These are phyloP conservation scores for Polysphondylium violaceum DNA, from an alignment of 78 protist species.

Conservation along the genomic window DNA sequence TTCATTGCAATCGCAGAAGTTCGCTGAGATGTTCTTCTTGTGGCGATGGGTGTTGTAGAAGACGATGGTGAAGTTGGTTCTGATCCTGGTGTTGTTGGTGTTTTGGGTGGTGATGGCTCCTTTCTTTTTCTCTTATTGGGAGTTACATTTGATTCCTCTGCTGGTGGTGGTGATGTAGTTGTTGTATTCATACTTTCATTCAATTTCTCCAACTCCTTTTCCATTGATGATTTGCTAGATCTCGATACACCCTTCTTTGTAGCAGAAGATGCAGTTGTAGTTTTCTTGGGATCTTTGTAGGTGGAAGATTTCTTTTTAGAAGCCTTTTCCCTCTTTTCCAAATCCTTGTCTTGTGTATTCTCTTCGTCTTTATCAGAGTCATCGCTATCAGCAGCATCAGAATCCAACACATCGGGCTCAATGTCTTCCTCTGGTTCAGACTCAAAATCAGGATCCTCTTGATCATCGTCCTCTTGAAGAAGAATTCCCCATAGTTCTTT, in stretches of 20 bases:
- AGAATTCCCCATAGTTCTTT: conserved; percentile 35
- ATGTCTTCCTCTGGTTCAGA: conserved; percentile 18
- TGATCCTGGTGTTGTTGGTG: neutral
- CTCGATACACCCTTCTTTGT: neutral
- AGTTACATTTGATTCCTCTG: neutral
- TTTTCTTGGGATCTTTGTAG: conserved; percentile 63
- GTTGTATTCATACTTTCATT: neutral
- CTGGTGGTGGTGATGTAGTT: neutral
- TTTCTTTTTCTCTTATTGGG: conserved; percentile 22
- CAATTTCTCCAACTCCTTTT: conserved; percentile 8
- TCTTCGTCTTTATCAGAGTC: conserved; percentile 9
- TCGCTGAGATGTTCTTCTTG: conserved; percentile 7
- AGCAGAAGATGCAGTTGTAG: neutral
- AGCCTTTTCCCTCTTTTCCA: neutral
- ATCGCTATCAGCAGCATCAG: conserved; percentile 30
- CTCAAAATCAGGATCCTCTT: conserved; percentile 53
- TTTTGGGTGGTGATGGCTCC: conserved; percentile 21
- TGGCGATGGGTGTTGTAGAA: neutral
- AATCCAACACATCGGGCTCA: conserved; percentile 1
- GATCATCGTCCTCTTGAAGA: conserved; percentile 43
- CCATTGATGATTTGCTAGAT: conserved; percentile 6
- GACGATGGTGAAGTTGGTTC: conserved; percentile 29
- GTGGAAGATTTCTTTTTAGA: conserved; percentile 28
- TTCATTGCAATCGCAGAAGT: conserved; percentile 9
- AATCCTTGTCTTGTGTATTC: conserved; percentile 10